Evolutionary conservation across 495 filamentous ascomycete species (phyloP).

Genomic region (Opeltia flavorubescens): DNA sequence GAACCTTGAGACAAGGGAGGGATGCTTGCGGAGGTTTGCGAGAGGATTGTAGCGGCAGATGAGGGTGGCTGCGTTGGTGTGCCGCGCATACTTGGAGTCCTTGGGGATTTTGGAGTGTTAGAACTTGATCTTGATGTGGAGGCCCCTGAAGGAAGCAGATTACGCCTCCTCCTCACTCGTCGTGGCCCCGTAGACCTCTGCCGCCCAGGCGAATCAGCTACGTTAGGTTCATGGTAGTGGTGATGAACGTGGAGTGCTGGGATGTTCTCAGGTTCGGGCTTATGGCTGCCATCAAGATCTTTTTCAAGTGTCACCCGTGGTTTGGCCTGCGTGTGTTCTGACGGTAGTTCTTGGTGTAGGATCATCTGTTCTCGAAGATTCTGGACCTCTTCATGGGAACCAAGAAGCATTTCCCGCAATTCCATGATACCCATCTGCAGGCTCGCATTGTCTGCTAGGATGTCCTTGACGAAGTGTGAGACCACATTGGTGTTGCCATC

Average conservation of each 20-base stretch:
- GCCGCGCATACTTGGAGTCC: conserved; percentile 27
- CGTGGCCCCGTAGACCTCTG: conserved; percentile 35
- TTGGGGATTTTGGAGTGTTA: conserved; percentile 26
- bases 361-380: conserved; percentile 70
- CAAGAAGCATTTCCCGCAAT: conserved; percentile 77
- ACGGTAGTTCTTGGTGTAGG: conserved; percentile 51
- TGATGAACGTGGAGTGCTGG: conserved; percentile 84
- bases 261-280: conserved; percentile 34
- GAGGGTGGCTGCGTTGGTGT: conserved; percentile 25
- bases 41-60: conserved; percentile 41
- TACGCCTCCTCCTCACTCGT: conserved; percentile 58
- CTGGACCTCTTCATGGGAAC: conserved; percentile 89
- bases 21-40: conserved; percentile 50
- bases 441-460: conserved; percentile 88
- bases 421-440: conserved; percentile 82
- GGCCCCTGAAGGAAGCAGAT: conserved; percentile 39
- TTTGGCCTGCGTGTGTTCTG: conserved; percentile 20
- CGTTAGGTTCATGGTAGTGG: conserved; percentile 62
- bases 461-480: conserved; percentile 87
- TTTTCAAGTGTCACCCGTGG: conserved; percentile 41
- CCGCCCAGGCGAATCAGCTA: conserved; percentile 26
- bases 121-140: conserved; percentile 41
- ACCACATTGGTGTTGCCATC: conserved; percentile 53
- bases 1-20: conserved; percentile 24
- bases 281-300: conserved; percentile 46